These are phyloP conservation scores for Scenedesmus sp. DNA, from an alignment of 163 green algal genomes.

Conservation along the genomic window DNA sequence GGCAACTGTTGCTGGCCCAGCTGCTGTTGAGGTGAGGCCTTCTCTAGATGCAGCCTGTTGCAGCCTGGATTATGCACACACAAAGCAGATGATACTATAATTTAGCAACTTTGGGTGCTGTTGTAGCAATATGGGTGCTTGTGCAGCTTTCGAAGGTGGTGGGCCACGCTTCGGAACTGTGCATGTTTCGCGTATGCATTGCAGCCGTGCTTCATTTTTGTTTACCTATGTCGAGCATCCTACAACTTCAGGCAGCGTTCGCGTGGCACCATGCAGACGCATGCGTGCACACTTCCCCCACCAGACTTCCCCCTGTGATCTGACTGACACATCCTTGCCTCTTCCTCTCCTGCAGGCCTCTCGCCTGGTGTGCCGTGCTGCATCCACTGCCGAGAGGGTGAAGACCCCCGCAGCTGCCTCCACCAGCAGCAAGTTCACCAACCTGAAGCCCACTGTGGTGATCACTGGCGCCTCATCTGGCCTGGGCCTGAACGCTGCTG, in stretches of 20 bases:
- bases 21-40: conserved; percentile 19
- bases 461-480: conserved; percentile 94
- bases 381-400: conserved; percentile 45
- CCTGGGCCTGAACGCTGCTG: conserved; percentile 83
- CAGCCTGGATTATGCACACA: neutral
- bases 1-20: conserved; percentile 3
- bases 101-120: neutral
- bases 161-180: conserved; percentile 3
- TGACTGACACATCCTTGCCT: neutral
- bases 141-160: neutral
- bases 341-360: neutral
- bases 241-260: neutral
- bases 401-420: conserved; percentile 25
- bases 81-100: neutral
- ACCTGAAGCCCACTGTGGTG: conserved; percentile 79
- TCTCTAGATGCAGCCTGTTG: neutral
- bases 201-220: neutral
- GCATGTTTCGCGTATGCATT: neutral
- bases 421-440: conserved; percentile 48
- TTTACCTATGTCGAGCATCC: neutral
- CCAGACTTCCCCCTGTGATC: neutral
- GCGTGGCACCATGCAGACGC: neutral
- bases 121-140: neutral
- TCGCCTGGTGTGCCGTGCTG: neutral
- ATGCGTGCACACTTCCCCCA: neutral